A percentile compares a stretch with the other conserved stretches of the same genome.
Conservation (phyloP, 2,329 filamentous ascomycete species). For the Stemphylium lycopersici region DNA sequence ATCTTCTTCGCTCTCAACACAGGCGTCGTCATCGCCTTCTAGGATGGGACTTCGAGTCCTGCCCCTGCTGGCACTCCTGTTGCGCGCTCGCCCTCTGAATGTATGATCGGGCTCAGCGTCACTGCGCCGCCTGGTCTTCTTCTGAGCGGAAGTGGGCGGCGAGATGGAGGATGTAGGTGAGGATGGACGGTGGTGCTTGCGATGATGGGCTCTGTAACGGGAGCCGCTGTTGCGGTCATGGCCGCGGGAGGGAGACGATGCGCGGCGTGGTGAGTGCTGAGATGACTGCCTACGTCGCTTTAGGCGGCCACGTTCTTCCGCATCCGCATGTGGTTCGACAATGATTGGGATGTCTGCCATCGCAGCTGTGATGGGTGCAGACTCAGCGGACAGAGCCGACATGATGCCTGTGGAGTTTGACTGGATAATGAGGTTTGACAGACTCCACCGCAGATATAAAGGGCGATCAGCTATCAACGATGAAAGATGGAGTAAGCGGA, state of each 20-base stretch:
- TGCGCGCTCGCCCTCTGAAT: constrained; percentile 39
- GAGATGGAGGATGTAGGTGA: constrained; percentile 34
- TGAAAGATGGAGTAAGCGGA: not conserved
- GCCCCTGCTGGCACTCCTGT: constrained; percentile 29
- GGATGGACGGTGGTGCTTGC: constrained; percentile 38
- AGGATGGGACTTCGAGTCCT: constrained; percentile 30
- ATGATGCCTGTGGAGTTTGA: constrained; percentile 8
- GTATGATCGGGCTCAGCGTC: constrained; percentile 46
- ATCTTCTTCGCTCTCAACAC: constrained; percentile 28
- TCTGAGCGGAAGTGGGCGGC: constrained; percentile 25
- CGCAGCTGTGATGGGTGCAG: constrained; percentile 36
- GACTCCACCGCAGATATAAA: constrained; percentile 16
- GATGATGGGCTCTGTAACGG: constrained; percentile 40
- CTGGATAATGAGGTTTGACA: not conserved
- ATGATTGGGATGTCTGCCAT: constrained; percentile 50
- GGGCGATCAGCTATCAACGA: constrained; percentile 16
- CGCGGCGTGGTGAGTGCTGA: constrained; percentile 36
- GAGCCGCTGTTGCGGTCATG: constrained; percentile 42
- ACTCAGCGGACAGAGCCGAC: constrained; percentile 4
- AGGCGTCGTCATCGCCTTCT: constrained; percentile 29
- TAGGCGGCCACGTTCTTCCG: constrained; percentile 41
- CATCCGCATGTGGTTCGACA: constrained; percentile 44
- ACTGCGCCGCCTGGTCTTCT: constrained; percentile 40
- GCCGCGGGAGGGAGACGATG: constrained; percentile 41
- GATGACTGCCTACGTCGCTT: constrained; percentile 41